Evolutionary conservation across 1,284 basidiomycete species (phyloP), one percentile per base, ranked within the genome.

Genomic region (Fomitiporia mediterranea): DNA sequence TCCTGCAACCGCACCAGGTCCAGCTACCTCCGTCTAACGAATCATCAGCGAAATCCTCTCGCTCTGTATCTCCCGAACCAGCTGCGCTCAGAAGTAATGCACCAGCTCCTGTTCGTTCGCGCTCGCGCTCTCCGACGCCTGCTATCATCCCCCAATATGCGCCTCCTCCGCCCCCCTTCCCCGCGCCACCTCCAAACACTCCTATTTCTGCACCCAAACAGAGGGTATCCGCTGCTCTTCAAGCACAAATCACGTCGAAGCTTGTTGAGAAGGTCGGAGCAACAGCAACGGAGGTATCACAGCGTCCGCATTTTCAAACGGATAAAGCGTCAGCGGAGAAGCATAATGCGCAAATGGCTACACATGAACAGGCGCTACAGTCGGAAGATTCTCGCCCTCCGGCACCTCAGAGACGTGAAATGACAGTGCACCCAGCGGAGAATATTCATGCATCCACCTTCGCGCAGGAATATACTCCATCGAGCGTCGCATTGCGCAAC

Each of bases 61-160:
- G 38, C 23, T 43, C 55, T 9, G 34, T 39, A 17, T 51, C 49
- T 27, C 55, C 55, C 13, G 32, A 35, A 8, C 32, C 49, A 15
- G 39, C 27, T 49, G 32, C 51, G 5, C 38, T 19, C 11, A 8
- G 40, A 21, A 32, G 43, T 17, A 7, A 35, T 9, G 37, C 35
- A 2, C 43, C 43, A 0, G 30, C 38, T 8, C 57, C 57, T 30
- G 19, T 28, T 11, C 54, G 47, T 25, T 30, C 32, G 15, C 57
- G 57, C 11, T 47, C 57, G 11, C 57, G 56, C 23, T 57, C 57
- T 25, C 48, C 57, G 13, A 52, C 42, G 7, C 57, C 53, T 19
- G 49, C 37, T 4, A 43, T 55, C 9, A 55, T 51, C 28, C 53
- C 48, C 4, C 48, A 44, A 30, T 55, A 59, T 51, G 39, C 53